Evolutionary conservation across 202 grass and related monocot species (phyloP), one percentile per base, ranked within the genome.

Genomic region (Panicum virgatum): DNA sequence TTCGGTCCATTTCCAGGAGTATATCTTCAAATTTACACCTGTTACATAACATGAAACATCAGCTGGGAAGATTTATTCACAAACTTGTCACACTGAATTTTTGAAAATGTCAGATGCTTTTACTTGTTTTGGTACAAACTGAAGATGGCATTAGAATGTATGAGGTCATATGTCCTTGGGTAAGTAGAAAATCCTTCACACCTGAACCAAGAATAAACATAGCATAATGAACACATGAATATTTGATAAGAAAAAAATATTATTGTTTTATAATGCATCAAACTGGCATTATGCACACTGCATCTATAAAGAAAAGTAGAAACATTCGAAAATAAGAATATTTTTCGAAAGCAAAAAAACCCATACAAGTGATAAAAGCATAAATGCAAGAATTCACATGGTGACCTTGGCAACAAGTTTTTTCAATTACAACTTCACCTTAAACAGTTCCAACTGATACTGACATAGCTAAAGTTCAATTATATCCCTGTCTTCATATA

Each of bases 151-250:
- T 93, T 90, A 73, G 92, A 90, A 88, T 98, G 95, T 77, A 98
- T 90, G 59, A 98, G 86, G 57, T 98, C 92, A 54, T 98, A 98
- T 57, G 95, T 94, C 81, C 95, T 98, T 79, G 95, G 95, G 76
- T 94, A 98, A 52, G 92, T 94, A 62, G 95, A 98, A 84, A 98
- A 98, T 38, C 92, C 95, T 91, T 98, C 95, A 80, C 95, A 98
- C 94, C 94, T 97, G 72, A 46, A 88, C 65, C 62, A 84, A 78
- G 0, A 72, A 71, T 61, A 47, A 78, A 82, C 25, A 53, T 65
- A 73, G 54, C 53, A 73, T 43, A 64, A 37, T 40, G 19, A 70
- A 27, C 15, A 52, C 56, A 85, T 12, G 51, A 46, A 57, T 54
- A 46, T 59, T 63, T 12, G 20, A 66, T 61, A 22, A 91, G 45